Evolutionary conservation across 176 grass and related monocot genomes (phyloP).

Genomic region (Avena sativa): DNA sequence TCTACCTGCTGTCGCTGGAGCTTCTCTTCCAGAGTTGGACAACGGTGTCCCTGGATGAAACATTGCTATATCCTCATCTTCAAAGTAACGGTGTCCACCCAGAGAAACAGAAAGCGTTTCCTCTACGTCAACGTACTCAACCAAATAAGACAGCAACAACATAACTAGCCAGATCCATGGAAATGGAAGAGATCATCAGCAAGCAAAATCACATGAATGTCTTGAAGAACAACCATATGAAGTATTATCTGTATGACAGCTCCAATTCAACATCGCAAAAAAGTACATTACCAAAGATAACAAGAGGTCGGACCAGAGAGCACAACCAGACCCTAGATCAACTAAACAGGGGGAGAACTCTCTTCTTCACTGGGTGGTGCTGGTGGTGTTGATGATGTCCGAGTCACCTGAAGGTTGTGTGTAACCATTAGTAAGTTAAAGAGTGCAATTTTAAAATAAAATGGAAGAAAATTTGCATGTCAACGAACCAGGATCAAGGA

Average conservation of each 20-base stretch:
- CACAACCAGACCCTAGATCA: slow-evolving; percentile 40
- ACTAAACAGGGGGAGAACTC: slow-evolving; percentile 26
- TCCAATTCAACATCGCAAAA: slow-evolving; percentile 27
- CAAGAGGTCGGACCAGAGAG: slow-evolving; percentile 24
- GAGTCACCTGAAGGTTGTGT: slow-evolving; percentile 75
- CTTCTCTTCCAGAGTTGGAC: too few relatives aligned
- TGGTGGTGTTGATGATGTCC: slow-evolving; percentile 82
- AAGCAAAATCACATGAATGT: slow-evolving; percentile 1
- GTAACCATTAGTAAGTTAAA: not conserved
- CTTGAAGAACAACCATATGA: slow-evolving; percentile 14
- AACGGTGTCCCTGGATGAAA: too few relatives aligned
- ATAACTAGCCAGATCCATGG: not conserved
- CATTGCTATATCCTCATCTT: too few relatives aligned
- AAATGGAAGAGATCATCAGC: slow-evolving; percentile 17
- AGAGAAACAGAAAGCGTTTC: too few relatives aligned
- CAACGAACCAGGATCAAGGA: slow-evolving; percentile 80
- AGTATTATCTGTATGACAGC: slow-evolving; percentile 32
- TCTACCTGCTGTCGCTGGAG: too few relatives aligned
- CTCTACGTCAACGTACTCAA: too few relatives aligned
- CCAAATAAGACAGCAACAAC: too few relatives aligned
- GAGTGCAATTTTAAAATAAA: not conserved
- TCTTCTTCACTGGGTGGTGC: slow-evolving; percentile 68
- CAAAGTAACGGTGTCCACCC: too few relatives aligned
- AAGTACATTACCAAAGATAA: slow-evolving; percentile 24
- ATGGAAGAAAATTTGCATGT: not conserved